phyloP scores from a whole-genome alignment of 768 basidiomycete species.

The Lactarius vividus region DNA sequence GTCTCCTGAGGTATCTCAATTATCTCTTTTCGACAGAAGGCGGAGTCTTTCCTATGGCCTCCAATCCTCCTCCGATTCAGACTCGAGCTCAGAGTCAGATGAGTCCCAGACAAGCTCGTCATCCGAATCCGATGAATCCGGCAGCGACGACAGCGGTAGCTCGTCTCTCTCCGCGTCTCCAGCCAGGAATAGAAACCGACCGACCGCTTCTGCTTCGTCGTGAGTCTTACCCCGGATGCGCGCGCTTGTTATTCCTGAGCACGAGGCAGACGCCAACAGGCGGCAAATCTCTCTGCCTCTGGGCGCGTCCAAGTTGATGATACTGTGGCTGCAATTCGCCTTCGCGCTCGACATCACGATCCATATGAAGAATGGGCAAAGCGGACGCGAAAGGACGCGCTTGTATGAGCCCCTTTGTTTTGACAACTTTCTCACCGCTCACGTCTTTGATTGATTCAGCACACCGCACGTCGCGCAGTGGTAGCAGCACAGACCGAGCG shows the following conservation, averaged over 20 bases:
- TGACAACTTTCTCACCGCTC: background rate
- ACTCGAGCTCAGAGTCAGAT: constrained; percentile 12
- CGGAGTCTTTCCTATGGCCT: constrained; percentile 24
- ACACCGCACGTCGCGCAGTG: constrained; percentile 39
- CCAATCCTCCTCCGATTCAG: constrained; percentile 16
- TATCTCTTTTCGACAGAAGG: constrained; percentile 4
- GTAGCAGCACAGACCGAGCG: constrained; percentile 27
- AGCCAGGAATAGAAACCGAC: background rate
- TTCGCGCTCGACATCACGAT: constrained; percentile 44
- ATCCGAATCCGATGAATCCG: constrained; percentile 20
- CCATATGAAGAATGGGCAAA: constrained; percentile 54
- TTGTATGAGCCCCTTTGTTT: constrained; percentile 35
- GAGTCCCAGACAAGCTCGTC: constrained; percentile 6
- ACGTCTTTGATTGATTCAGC: constrained; percentile 31
- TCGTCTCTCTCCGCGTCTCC: background rate
- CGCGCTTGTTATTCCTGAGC: constrained; percentile 7
- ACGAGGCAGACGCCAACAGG: constrained; percentile 1
- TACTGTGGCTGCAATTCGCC: constrained; percentile 45
- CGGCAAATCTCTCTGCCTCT: constrained; percentile 4
- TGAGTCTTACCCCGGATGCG: constrained; percentile 1
- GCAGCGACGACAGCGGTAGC: constrained; percentile 6
- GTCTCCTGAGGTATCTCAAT: background rate
- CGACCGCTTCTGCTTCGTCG: constrained; percentile 10
- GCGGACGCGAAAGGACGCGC: constrained; percentile 45
- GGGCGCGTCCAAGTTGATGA: constrained; percentile 42